Evolutionary conservation across 78 protist genomes (phyloP).

Genomic region (Planoprotostelium fungivorum): DNA sequence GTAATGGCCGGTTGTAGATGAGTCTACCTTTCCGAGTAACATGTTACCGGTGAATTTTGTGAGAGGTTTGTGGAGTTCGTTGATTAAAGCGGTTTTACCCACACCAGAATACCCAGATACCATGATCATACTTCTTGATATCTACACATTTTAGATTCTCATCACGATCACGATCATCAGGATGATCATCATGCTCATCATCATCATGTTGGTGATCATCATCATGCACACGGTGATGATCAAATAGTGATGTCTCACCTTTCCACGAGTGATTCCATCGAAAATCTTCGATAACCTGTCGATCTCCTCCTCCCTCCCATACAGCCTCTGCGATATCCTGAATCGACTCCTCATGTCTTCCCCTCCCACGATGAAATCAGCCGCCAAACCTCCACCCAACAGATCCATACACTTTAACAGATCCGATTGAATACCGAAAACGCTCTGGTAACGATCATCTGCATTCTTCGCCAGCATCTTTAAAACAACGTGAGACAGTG

Average conservation of each 20-base stretch:
- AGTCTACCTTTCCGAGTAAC: background rate
- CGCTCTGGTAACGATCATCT: background rate
- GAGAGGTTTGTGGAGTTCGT: background rate
- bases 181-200: too few species aligned
- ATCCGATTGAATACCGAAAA: background rate
- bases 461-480: background rate
- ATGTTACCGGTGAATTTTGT: background rate
- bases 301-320: background rate
- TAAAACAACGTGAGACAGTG: background rate
- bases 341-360: background rate
- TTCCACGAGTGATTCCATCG: background rate
- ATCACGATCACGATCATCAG: too few species aligned
- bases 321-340: background rate
- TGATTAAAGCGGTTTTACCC: background rate
- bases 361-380: background rate
- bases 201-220: too few species aligned
- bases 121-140: background rate
- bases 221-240: too few species aligned
- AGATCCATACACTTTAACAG: background rate
- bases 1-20: background rate
- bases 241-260: background rate
- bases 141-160: background rate
- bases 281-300: background rate
- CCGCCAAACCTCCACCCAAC: background rate
- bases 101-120: background rate